Evolutionary conservation across 2,329 filamentous ascomycete species (phyloP).

Genomic region (Aspergillus sp.): DNA sequence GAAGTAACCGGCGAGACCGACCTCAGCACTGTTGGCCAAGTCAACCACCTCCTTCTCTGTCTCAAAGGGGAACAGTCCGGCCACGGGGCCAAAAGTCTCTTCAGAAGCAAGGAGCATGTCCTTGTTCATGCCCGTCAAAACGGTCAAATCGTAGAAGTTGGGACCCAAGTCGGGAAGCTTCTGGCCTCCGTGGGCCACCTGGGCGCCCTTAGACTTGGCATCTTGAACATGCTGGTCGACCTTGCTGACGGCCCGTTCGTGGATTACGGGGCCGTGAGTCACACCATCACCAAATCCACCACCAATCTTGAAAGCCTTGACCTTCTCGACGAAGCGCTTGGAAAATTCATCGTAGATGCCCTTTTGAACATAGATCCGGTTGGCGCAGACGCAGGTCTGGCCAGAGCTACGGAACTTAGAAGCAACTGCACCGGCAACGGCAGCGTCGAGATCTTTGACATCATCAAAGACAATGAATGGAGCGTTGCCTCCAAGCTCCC

Average conservation of each 20-base stretch:
- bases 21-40: conserved; percentile 71
- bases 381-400: conserved; percentile 87
- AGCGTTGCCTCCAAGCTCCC: conserved; percentile 90
- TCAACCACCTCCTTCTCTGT: conserved; percentile 81
- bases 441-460: conserved; percentile 69
- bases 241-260: conserved; percentile 71
- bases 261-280: conserved; percentile 52
- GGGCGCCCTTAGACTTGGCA: conserved; percentile 67
- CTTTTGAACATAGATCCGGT: conserved; percentile 46
- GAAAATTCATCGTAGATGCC: conserved; percentile 49
- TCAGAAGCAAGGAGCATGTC: conserved; percentile 79
- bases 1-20: conserved; percentile 91
- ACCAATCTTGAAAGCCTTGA: conserved; percentile 43
- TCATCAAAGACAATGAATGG: conserved; percentile 97
- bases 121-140: conserved; percentile 75
- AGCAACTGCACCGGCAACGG: conserved; percentile 71
- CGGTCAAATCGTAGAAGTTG: conserved; percentile 86
- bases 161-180: conserved; percentile 63
- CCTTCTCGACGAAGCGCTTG: conserved; percentile 45
- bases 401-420: conserved; percentile 92
- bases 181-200: conserved; percentile 66
- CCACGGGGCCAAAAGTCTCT: conserved; percentile 94
- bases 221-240: conserved; percentile 73
- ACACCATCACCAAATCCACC: conserved; percentile 39
- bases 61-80: conserved; percentile 79